Conservation (phyloP, 2,329 filamentous ascomycete species). For the Aspergillus candidus region DNA sequence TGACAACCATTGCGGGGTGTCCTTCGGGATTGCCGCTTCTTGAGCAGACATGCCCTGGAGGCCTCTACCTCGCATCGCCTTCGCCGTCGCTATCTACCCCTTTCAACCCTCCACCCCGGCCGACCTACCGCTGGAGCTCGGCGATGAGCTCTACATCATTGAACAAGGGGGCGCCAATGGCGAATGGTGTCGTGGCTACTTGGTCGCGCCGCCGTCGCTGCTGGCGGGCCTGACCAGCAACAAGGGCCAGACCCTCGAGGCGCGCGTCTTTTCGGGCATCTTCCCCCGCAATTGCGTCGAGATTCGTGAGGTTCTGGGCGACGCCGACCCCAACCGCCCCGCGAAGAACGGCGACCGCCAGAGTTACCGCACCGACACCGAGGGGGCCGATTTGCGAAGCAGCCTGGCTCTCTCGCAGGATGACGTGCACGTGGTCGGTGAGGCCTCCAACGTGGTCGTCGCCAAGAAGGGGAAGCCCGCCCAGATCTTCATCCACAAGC, state of each 20-base stretch:
- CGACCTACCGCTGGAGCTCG: conserved; percentile 92
- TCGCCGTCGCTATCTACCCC: conserved; percentile 92
- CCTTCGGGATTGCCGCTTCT: conserved; percentile 11
- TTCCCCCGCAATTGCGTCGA: conserved; percentile 94
- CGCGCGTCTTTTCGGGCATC: conserved; percentile 95
- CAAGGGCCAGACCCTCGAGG: conserved; percentile 89
- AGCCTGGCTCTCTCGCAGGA: conserved; percentile 24
- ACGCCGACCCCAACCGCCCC: conserved; percentile 47
- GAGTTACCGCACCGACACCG: conserved; percentile 30
- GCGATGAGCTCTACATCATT: conserved; percentile 98
- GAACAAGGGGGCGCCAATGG: conserved; percentile 82
- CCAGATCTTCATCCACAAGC: conserved; percentile 34
- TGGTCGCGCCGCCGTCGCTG: conserved; percentile 88
- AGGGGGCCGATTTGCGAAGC: conserved; percentile 24
- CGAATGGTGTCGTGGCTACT: conserved; percentile 90
- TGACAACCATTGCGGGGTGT: conserved; percentile 18
- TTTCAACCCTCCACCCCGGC: conserved; percentile 81
- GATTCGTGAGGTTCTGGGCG: conserved; percentile 83
- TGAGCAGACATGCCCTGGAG: conserved; percentile 77
- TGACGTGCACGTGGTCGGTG: conserved; percentile 20
- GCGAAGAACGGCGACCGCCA: conserved; percentile 29
- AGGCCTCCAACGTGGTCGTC: conserved; percentile 29
- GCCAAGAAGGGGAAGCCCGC: conserved; percentile 37
- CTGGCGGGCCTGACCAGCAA: conserved; percentile 84
- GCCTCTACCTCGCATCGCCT: conserved; percentile 93